Evolutionary conservation across 1,139 yeast species (phyloP).

Genomic region (Pichia sp.): DNA sequence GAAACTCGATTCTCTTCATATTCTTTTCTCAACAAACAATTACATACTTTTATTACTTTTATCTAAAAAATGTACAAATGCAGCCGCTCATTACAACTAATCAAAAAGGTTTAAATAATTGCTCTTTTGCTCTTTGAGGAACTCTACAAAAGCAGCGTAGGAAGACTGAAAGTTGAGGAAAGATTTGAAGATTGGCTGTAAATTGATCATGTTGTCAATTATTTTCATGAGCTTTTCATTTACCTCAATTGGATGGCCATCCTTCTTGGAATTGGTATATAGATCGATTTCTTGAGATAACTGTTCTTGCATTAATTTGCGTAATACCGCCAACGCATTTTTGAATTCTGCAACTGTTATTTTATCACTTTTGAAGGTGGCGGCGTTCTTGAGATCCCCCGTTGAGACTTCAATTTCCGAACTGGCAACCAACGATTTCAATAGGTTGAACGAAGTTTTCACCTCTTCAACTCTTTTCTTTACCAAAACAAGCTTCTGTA

Average conservation of each 20-base stretch:
- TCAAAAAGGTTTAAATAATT: slow-evolving; percentile 31
- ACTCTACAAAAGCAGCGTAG: slow-evolving; percentile 43
- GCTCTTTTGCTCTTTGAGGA: slow-evolving; percentile 35
- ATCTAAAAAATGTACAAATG: too few relatives aligned
- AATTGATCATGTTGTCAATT: slow-evolving; percentile 35
- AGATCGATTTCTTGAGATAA: slow-evolving; percentile 28
- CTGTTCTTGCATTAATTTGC: slow-evolving; percentile 40
- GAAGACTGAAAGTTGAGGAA: slow-evolving; percentile 44
- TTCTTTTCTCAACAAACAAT: neutral
- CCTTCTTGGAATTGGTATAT: slow-evolving; percentile 26
- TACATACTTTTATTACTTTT: neutral
- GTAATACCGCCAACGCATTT: slow-evolving; percentile 38
- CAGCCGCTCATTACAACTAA: neutral
- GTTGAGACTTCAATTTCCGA: slow-evolving; percentile 20
- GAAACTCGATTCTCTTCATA: neutral
- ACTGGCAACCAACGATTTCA: slow-evolving; percentile 35
- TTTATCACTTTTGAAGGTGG: neutral
- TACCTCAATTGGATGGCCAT: neutral
- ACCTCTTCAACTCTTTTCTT: slow-evolving; percentile 45
- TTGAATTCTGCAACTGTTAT: slow-evolving; percentile 35
- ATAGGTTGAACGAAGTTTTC: slow-evolving; percentile 40
- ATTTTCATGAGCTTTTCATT: slow-evolving; percentile 19
- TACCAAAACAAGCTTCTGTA: slow-evolving; percentile 42
- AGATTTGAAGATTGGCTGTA: slow-evolving; percentile 50
- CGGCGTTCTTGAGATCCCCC: neutral